A percentile compares a stretch with the other conserved stretches of the same genome.
These are phyloP conservation scores for Quercus glauca DNA, from an alignment of 306 rosid species.

Conservation along the genomic window DNA sequence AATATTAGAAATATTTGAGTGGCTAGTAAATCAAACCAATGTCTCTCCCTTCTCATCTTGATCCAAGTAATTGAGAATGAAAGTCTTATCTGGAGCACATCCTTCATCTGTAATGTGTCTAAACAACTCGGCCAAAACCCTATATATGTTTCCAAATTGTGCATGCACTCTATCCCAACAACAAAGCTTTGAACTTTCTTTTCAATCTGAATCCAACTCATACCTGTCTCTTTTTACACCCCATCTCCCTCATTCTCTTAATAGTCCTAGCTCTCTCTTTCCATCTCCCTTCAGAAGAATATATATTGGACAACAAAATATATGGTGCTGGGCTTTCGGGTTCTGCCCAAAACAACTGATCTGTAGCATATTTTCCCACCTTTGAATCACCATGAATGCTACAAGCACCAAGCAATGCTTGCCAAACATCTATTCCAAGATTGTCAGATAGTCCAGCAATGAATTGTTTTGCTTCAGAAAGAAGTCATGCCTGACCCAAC, in stretches of 20 bases:
- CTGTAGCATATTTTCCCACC: conserved; percentile 71
- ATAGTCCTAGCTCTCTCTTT: conserved; percentile 76
- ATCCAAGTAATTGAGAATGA: no score
- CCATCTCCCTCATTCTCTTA: conserved; percentile 75
- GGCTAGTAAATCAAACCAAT: no score
- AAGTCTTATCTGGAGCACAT: no score
- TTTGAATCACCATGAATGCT: conserved; percentile 67
- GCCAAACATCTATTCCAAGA: conserved; percentile 73
- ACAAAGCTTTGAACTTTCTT: no score
- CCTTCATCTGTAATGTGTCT: no score
- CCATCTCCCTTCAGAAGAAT: conserved; percentile 83
- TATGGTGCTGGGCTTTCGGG: conserved; percentile 69
- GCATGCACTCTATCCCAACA: no score
- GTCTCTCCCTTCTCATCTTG: no score
- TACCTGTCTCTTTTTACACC: conserved; percentile 68
- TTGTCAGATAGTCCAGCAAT: conserved; percentile 51
- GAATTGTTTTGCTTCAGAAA: conserved; percentile 62
- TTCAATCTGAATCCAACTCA: conserved; percentile 60
- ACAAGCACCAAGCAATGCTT: conserved; percentile 92
- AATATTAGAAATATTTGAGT: no score
- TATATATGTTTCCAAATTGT: no score
- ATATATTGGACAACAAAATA: conserved; percentile 79
- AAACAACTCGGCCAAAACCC: no score
- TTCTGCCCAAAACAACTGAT: conserved; percentile 45
- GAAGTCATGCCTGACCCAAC: conserved; percentile 86